Evolutionary conservation across 1,284 basidiomycete genomes (phyloP), one percentile per base, ranked within the genome.

Genomic region (Rhodotorula sp.): DNA sequence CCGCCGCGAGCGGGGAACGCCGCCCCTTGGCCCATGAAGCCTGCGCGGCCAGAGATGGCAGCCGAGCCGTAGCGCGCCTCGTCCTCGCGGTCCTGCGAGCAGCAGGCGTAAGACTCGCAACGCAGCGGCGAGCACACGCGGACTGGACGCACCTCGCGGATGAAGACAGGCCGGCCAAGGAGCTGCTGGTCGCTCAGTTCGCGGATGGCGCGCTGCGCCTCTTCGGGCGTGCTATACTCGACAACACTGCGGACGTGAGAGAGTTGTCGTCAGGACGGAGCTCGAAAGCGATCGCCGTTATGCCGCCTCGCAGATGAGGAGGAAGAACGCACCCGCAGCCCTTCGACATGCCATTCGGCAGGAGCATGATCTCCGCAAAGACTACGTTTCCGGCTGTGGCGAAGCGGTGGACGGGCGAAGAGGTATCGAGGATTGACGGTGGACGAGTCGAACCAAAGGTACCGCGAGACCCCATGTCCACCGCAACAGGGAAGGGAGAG

Each of bases 321-420:
- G 48, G 22, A 67, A 47, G 46, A 51, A 76, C 92, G 83, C 78
- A 95, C 93, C 93, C 94, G 87, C 95, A 97, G 80, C 94, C 95
- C 82, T 98, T 99, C 57, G 94, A 96, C 73, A 94, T 87, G 66
- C 95, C 95, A 51, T 91, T 94, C 15, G 95, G 95, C 15, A 95
- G 95, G 75, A 94, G 85, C 78, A 99, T 87, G 74, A 99, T 93
- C 87, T 99, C 95, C 84, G 95, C 91, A 86, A 98, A 98, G 80
- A 95, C 88, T 79, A 98, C 94, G 85, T 94, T 76, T 47, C 76
- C 77, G 28, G 75, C 76, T 78, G 71, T 52, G 20, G 57, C 8
- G 52, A 46, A 34, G 51, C 26, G 22, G 46, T 40, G 34, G 11
- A 9, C 26, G 6, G 40, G 28, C 11, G 54, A 22, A 51, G 44